Base-by-base conservation (phyloP, 257 asterid genomes). In the Gynochthodes officinalis region DNA sequence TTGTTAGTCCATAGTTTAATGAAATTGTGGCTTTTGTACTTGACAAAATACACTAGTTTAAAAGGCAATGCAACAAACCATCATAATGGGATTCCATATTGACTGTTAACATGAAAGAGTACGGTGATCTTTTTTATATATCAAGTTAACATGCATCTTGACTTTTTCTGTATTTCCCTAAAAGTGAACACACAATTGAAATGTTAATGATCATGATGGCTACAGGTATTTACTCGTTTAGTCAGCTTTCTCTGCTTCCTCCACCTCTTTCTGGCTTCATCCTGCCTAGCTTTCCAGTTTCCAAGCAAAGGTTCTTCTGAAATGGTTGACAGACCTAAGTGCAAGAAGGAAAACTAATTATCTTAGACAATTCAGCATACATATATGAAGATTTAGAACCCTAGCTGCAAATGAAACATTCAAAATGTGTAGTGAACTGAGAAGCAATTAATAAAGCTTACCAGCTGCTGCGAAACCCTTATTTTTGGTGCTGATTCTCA, bases 261-360 rank as follows among this genome's bases (percentile, higher is more conserved):
- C 39, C 46, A 40, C 59, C 73, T 69, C 74, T 72, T 74, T 73
- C 73, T 65, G 68, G 49, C 64, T 43, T 80, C 49, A 81, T 60
- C 70, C 77, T 86, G 43, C 63, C 82, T n/a, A n/a, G n/a, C n/a
- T 71, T 64, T 75, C 77, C 81, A 66, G 73, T 67, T 86, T 73
- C 71, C 82, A 74, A 28, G 72, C 80, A 67, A 66, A 53, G 82
- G 79, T 70, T 88, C 94, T 82, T 88, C 90, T 72, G 78, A 73
- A 70, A 83, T 86, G 3, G 87, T 83, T 1, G 84, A 73, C 62
- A 86, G 71, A 11, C 88, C 96, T 86, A 84, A 43, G 28, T 48
- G 5, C 64, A 74, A 67, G n/a, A 28, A 54, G 4, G 49, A 52
- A 44, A 30, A 28, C 14, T 16, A 4, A 28, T 9, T 4, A 2